Percentiles rank a stretch among this genome's conserved stretches.
These are phyloP conservation scores for Leishmania martiniquensis DNA, from an alignment of 208 protist species.

Conservation along the genomic window DNA sequence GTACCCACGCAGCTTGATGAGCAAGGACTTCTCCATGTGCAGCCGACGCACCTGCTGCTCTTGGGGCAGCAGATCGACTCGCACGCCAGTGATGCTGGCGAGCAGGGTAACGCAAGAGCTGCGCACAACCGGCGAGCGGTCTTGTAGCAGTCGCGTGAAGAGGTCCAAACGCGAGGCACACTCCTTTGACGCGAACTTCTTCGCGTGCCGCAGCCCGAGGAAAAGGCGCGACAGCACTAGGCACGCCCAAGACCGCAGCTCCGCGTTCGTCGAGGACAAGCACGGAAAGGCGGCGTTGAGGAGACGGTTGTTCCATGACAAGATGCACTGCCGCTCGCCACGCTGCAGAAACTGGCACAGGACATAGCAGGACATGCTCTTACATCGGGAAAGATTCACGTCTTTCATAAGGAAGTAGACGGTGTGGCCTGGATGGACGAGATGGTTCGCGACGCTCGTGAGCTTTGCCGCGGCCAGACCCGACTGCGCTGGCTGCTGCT, in stretches of 20 bases:
- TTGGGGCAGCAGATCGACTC: constrained; percentile 51
- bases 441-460: constrained; percentile 19
- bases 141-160: constrained; percentile 77
- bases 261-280: constrained; percentile 62
- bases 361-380: constrained; percentile 94
- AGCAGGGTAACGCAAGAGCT: constrained; percentile 88
- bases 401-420: constrained; percentile 79
- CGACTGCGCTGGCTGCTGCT: constrained; percentile 2
- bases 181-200: constrained; percentile 77
- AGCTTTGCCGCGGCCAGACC: constrained; percentile 8
- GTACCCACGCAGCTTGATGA: constrained; percentile 80
- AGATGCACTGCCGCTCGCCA: constrained; percentile 65
- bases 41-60: constrained; percentile 74
- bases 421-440: constrained; percentile 24
- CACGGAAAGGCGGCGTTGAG: constrained; percentile 77
- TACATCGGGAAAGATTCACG: constrained; percentile 71
- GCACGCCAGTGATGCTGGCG: constrained; percentile 73
- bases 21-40: constrained; percentile 87
- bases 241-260: constrained; percentile 86
- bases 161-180: constrained; percentile 72
- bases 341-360: constrained; percentile 83
- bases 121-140: constrained; percentile 87
- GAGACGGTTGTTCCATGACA: constrained; percentile 84
- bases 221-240: constrained; percentile 81
- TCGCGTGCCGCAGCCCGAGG: constrained; percentile 69